These are phyloP conservation scores for Tricholoma bakamatsutake DNA, from an alignment of 768 basidiomycete genomes.

Conservation along the genomic window DNA sequence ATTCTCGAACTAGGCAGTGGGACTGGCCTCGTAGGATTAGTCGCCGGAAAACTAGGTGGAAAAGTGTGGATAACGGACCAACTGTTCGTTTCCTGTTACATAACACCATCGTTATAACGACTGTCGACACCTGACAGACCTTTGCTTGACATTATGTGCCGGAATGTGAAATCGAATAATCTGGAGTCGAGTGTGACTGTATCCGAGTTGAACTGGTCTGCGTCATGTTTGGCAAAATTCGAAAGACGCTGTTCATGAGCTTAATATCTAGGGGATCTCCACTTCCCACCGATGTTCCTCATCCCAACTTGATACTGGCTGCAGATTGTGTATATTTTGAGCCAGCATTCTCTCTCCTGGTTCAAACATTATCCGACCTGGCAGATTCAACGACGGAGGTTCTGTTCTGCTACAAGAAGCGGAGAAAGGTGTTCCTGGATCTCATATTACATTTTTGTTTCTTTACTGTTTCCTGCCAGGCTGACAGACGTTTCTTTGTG, in stretches of 20 bases:
- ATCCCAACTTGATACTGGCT: constrained; percentile 70
- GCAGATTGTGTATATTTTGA: constrained; percentile 97
- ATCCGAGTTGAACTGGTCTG: constrained; percentile 79
- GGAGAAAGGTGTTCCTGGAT: constrained; percentile 1
- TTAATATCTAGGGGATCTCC: constrained; percentile 54
- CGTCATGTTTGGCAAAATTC: constrained; percentile 1
- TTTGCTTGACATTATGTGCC: constrained; percentile 70
- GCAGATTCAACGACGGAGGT: constrained; percentile 54
- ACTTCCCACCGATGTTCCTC: constrained; percentile 39
- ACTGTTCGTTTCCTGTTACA: constrained; percentile 49
- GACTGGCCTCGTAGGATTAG: constrained; percentile 89
- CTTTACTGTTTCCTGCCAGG: constrained; percentile 39
- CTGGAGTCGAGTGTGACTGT: constrained; percentile 48
- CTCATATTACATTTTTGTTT: not conserved
- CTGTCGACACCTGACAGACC: constrained; percentile 39
- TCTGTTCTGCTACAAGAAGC: constrained; percentile 89
- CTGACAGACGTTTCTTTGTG: constrained; percentile 82
- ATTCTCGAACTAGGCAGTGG: constrained; percentile 87
- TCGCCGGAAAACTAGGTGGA: constrained; percentile 62
- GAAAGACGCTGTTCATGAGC: constrained; percentile 7
- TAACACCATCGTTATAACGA: constrained; percentile 9
- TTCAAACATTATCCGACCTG: constrained; percentile 69
- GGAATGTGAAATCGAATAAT: constrained; percentile 65
- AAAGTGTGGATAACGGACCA: constrained; percentile 87
- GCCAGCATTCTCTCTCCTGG: constrained; percentile 84